Percentiles rank a stretch among this genome's conserved stretches.
Conservation (phyloP, 768 basidiomycete species). For the Trametes maxima region DNA sequence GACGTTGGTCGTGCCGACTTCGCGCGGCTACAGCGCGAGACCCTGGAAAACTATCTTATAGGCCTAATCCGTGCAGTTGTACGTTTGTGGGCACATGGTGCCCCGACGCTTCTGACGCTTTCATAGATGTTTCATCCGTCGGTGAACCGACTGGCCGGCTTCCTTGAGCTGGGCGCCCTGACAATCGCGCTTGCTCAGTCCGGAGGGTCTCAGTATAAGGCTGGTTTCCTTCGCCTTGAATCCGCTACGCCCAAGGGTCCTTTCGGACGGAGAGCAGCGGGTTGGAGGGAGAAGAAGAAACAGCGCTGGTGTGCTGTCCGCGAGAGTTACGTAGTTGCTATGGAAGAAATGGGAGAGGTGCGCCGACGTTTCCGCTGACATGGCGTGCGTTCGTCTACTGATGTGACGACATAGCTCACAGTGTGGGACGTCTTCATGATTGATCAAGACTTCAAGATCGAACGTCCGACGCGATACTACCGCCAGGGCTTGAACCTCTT, state of each 20-base stretch:
- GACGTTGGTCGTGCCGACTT: slow-evolving; percentile 71
- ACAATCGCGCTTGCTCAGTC: slow-evolving; percentile 77
- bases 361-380: slow-evolving; percentile 18
- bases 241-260: slow-evolving; percentile 51
- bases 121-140: slow-evolving; percentile 93
- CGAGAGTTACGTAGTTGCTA: slow-evolving; percentile 87
- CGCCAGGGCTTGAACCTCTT: slow-evolving; percentile 80
- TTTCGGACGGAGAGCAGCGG: slow-evolving; percentile 46
- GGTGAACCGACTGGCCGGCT: slow-evolving; percentile 84
- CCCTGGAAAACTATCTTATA: slow-evolving; percentile 86
- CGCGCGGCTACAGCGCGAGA: slow-evolving; percentile 78
- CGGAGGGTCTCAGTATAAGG: slow-evolving; percentile 90
- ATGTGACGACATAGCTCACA: slow-evolving; percentile 49
- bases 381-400: not conserved
- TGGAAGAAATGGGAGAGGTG: slow-evolving; percentile 87
- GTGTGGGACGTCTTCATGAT: slow-evolving; percentile 94
- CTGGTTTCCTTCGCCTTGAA: slow-evolving; percentile 74
- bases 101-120: not conserved
- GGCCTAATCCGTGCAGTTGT: slow-evolving; percentile 89
- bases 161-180: slow-evolving; percentile 90
- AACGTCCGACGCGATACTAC: slow-evolving; percentile 88
- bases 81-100: slow-evolving; percentile 15
- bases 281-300: slow-evolving; percentile 69
- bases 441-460: slow-evolving; percentile 85
- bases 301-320: slow-evolving; percentile 90